phyloP scores from a whole-genome alignment of 345 rosid genomes.

The Excoecaria agallocha region DNA sequence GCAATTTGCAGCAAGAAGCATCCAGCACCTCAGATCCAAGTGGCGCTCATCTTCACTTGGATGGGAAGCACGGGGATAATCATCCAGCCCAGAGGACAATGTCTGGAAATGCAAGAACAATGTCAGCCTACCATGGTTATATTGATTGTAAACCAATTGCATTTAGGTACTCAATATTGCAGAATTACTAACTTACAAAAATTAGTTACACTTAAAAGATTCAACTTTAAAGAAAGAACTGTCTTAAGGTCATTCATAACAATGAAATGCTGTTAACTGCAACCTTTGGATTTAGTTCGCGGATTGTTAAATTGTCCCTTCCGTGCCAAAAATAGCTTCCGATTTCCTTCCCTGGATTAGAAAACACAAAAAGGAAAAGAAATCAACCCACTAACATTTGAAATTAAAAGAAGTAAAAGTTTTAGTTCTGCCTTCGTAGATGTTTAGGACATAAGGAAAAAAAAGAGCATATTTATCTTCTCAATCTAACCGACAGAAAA shows the following conservation, averaged over 20 bases:
- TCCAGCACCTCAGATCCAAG: slow-evolving; percentile 94
- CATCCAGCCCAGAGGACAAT: slow-evolving; percentile 82
- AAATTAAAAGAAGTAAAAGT: background rate
- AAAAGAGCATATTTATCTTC: background rate
- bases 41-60: slow-evolving; percentile 87
- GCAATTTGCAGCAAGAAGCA: slow-evolving; percentile 89
- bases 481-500: background rate
- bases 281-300: slow-evolving; percentile 85
- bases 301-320: slow-evolving; percentile 58
- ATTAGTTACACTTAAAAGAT: background rate
- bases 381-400: background rate
- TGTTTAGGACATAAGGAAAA: background rate
- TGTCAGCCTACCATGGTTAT: slow-evolving; percentile 10
- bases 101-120: slow-evolving; percentile 43
- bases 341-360: slow-evolving; percentile 57
- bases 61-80: slow-evolving; percentile 95
- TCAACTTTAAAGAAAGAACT: background rate
- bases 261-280: slow-evolving; percentile 13
- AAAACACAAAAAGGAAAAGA: slow-evolving; percentile 11
- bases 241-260: slow-evolving; percentile 7
- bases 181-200: background rate
- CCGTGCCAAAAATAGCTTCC: slow-evolving; percentile 92
- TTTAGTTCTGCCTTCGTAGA: too few species aligned
- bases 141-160: background rate
- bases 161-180: background rate